Evolutionary conservation across 768 basidiomycete species (phyloP).

Genomic region (Phanerodontia chrysosporium): DNA sequence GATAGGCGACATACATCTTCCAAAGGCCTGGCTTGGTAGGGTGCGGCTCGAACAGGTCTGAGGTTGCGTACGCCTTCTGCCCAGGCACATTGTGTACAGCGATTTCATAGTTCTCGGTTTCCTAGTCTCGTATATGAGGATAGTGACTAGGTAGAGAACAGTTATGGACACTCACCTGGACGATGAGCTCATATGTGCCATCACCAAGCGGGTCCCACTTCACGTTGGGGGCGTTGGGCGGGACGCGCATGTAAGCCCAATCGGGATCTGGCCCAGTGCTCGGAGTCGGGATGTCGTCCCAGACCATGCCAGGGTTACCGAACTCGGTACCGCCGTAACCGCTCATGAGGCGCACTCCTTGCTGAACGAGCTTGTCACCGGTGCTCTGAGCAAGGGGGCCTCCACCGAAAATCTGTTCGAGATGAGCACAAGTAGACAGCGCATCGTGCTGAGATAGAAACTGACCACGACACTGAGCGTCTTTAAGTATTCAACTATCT

Average conservation of each 20-base stretch:
- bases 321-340: slow-evolving; percentile 14
- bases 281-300: background rate
- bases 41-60: slow-evolving; percentile 13
- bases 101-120: slow-evolving; percentile 5
- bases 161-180: slow-evolving; percentile 1
- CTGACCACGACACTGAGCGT: slow-evolving; percentile 9
- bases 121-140: background rate
- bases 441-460: background rate
- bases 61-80: slow-evolving; percentile 10
- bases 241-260: slow-evolving; percentile 4
- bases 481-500: slow-evolving; percentile 9
- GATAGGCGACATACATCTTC: slow-evolving; percentile 10
- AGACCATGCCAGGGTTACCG: slow-evolving; percentile 7
- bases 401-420: slow-evolving; percentile 12
- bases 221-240: background rate
- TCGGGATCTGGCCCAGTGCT: slow-evolving; percentile 1
- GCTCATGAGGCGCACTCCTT: slow-evolving; percentile 8
- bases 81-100: slow-evolving; percentile 13
- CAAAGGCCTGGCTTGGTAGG: slow-evolving; percentile 14
- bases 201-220: slow-evolving; percentile 12
- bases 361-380: slow-evolving; percentile 8
- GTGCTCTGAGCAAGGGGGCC: slow-evolving; percentile 10
- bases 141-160: background rate
- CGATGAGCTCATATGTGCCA: slow-evolving; percentile 9
- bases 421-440: background rate